These are phyloP conservation scores for Penicillium parvum DNA, from an alignment of 495 filamentous ascomycete species.

Conservation along the genomic window DNA sequence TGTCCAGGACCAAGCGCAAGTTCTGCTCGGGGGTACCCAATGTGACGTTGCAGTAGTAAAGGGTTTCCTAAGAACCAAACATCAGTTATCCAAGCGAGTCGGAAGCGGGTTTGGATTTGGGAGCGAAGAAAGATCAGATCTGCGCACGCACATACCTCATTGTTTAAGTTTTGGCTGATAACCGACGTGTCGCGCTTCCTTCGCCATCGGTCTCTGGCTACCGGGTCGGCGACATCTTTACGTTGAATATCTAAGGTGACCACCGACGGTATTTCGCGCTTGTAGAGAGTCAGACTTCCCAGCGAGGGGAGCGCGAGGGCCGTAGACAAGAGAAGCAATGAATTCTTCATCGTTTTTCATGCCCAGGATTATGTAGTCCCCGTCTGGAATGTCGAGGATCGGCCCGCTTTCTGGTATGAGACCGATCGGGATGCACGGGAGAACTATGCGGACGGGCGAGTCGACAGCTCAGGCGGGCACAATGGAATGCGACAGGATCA, in stretches of 20 bases:
- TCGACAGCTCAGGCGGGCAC: too few relatives aligned
- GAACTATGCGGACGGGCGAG: too few relatives aligned
- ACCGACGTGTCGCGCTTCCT: constrained; percentile 30
- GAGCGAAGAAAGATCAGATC: not conserved
- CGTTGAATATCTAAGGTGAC: constrained; percentile 38
- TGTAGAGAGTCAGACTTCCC: constrained; percentile 24
- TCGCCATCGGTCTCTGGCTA: constrained; percentile 29
- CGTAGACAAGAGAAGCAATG: constrained; percentile 15
- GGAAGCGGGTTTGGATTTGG: too few relatives aligned
- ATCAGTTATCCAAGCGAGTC: not conserved
- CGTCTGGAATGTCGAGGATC: constrained; percentile 2
- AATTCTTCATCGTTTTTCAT: constrained; percentile 21
- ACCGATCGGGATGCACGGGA: not conserved
- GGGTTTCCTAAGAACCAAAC: constrained; percentile 28
- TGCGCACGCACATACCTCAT: constrained; percentile 30
- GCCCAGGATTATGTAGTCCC: constrained; percentile 1
- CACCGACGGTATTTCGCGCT: constrained; percentile 34
- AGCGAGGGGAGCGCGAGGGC: constrained; percentile 16
- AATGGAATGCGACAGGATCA: not conserved
- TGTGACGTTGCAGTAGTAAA: constrained; percentile 69
- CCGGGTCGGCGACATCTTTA: constrained; percentile 30
- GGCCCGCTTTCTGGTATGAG: too few relatives aligned
- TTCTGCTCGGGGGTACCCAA: constrained; percentile 65
- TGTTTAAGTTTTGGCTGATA: constrained; percentile 34
- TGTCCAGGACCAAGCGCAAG: constrained; percentile 69